A percentile compares a stretch with the other conserved stretches of the same genome.
Evolutionary conservation across 805 yeast species (phyloP).

Genomic region (Lipomyces orientalis): DNA sequence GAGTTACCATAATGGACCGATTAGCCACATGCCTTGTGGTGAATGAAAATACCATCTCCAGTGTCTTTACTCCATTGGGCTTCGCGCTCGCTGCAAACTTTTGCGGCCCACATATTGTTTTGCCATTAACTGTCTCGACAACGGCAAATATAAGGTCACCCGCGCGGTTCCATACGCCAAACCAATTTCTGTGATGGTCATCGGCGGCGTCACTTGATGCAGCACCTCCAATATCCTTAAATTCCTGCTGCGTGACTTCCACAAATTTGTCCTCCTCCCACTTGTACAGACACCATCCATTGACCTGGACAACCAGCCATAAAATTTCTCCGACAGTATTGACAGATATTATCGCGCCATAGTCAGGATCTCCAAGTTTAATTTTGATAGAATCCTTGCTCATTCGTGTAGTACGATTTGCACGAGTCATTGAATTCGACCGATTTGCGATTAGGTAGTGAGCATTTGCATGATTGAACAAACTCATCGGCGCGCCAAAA

Average conservation of each 20-base stretch:
- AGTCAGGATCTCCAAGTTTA: slow-evolving; percentile 23
- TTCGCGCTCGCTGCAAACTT: slow-evolving; percentile 26
- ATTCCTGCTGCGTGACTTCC: slow-evolving; percentile 8
- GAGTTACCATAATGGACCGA: slow-evolving; percentile 7
- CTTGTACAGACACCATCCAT: slow-evolving; percentile 36
- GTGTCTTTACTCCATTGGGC: slow-evolving; percentile 29
- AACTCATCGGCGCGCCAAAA: slow-evolving; percentile 26
- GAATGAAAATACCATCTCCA: slow-evolving; percentile 29
- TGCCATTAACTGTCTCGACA: slow-evolving; percentile 15
- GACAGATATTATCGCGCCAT: slow-evolving; percentile 24
- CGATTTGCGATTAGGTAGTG: slow-evolving; percentile 9
- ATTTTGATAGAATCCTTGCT: slow-evolving; percentile 13
- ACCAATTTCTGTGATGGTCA: slow-evolving; percentile 32
- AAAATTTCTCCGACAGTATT: slow-evolving; percentile 33
- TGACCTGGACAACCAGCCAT: slow-evolving; percentile 30
- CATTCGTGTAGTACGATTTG: slow-evolving; percentile 1
- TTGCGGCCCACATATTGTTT: slow-evolving; percentile 13
- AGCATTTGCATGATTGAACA: slow-evolving; percentile 17
- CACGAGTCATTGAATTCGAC: not conserved
- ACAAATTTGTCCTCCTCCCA: slow-evolving; percentile 36
- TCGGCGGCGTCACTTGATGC: slow-evolving; percentile 28
- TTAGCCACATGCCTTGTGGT: slow-evolving; percentile 13
- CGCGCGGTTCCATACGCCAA: slow-evolving; percentile 28
- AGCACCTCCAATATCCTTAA: slow-evolving; percentile 26
- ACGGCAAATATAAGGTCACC: slow-evolving; percentile 25